Conservation (phyloP, 2,329 filamentous ascomycete genomes). For the Helotiales sp. region DNA sequence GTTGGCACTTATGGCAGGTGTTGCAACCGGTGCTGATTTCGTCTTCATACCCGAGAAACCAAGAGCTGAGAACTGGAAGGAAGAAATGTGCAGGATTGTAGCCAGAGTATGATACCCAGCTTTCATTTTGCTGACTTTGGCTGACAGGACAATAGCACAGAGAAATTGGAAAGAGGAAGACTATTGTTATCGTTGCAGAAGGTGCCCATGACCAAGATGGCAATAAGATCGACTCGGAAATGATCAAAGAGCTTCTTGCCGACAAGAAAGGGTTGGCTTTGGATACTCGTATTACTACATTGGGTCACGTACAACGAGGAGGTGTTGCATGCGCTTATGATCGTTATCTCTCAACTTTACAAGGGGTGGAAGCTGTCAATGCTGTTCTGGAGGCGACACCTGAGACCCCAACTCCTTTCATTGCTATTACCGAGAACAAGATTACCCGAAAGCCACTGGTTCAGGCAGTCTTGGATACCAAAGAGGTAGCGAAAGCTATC, state of each 20-base stretch:
- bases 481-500: slow-evolving; percentile 82
- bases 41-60: slow-evolving; percentile 97
- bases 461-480: slow-evolving; percentile 84
- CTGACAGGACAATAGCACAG: slow-evolving; percentile 66
- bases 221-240: slow-evolving; percentile 78
- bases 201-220: slow-evolving; percentile 86
- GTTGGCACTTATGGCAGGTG: slow-evolving; percentile 94
- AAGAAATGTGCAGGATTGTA: slow-evolving; percentile 83
- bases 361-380: slow-evolving; percentile 92
- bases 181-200: slow-evolving; percentile 97
- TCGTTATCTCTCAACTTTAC: slow-evolving; percentile 87
- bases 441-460: slow-evolving; percentile 89
- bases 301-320: slow-evolving; percentile 97
- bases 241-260: slow-evolving; percentile 89
- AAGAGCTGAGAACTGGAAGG: slow-evolving; percentile 83
- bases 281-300: slow-evolving; percentile 91
- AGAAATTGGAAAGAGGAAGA: slow-evolving; percentile 89
- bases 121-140: slow-evolving; percentile 2
- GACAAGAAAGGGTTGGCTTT: slow-evolving; percentile 76
- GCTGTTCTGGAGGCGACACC: slow-evolving; percentile 89
- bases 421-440: slow-evolving; percentile 97
- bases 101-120: slow-evolving; percentile 58
- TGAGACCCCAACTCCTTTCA: slow-evolving; percentile 89
- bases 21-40: slow-evolving; percentile 94
- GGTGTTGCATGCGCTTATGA: slow-evolving; percentile 93